Percentiles rank a stretch among this genome's conserved stretches.
Conservation (phyloP, 768 basidiomycete species). For the Lactifluus subvellereus region DNA sequence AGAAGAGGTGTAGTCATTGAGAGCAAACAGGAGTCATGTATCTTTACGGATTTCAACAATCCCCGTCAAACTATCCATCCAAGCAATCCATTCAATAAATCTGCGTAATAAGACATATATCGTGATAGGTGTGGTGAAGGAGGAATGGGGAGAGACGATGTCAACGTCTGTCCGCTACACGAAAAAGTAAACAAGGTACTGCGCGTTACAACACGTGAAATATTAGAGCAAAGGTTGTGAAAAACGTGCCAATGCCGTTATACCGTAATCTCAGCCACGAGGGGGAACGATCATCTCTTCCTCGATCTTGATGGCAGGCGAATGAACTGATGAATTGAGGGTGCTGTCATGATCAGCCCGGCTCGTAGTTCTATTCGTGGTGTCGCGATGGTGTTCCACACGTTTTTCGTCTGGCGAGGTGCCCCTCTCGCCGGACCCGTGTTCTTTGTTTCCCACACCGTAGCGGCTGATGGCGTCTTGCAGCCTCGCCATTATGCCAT, state of each 20-base stretch:
- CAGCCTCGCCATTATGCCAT: constrained; percentile 7
- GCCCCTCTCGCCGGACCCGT: not conserved
- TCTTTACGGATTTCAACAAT: constrained; percentile 79
- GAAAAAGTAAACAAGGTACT: not conserved
- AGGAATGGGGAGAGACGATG: not conserved
- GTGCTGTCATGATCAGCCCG: not conserved
- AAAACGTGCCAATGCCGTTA: not conserved
- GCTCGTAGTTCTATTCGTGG: not conserved
- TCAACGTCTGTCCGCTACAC: not conserved
- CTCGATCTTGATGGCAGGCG: constrained; percentile 27
- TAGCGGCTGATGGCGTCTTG: constrained; percentile 6
- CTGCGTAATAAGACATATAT: not conserved
- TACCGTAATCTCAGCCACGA: constrained; percentile 1
- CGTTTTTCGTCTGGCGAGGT: not conserved
- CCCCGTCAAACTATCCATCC: constrained; percentile 31
- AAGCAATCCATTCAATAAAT: constrained; percentile 13
- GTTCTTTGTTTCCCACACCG: not conserved
- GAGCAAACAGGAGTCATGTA: constrained; percentile 29
- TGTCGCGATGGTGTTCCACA: not conserved
- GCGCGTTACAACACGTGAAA: not conserved
- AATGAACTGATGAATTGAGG: not conserved
- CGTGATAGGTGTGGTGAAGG: not conserved
- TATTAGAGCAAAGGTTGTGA: not conserved
- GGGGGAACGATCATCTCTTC: constrained; percentile 33
- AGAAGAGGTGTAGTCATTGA: constrained; percentile 15